Evolutionary conservation across 495 filamentous ascomycete genomes (phyloP), one percentile per base, ranked within the genome.

Genomic region (Podospora anserina): DNA sequence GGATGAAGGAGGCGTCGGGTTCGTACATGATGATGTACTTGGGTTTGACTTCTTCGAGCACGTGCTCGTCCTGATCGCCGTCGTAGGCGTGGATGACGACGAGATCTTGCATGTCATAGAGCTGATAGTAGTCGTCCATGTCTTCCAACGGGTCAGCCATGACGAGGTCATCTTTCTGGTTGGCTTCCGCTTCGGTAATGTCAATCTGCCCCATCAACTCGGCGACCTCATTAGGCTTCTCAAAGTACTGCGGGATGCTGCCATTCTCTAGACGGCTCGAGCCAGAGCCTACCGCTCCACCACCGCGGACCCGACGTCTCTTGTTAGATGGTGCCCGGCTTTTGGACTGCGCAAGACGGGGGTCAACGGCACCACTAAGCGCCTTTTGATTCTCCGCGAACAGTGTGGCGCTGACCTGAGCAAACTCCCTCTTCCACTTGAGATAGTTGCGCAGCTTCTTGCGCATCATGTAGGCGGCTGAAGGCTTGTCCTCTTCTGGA

Each of bases 1-100:
- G 88, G 71, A 97, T 96, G 77, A 99, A 99, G 4, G 93, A 88
- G n/a, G 93, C 86, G 72, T 97, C 94, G 19, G 96, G 93, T 75
- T 97, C 94, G 78, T 97, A 99, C 95, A 99, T 98, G 75, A 99
- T 91, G 59, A 99, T 92, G 78, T 97, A 98, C 54, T 91, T 88
- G 1, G 95, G 95, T 65, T 91, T 92, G 66, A 93, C 82, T 79
- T 99, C 95, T 76, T 98, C 96, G 2, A 99, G 85, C 23, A 98
- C 83, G 77, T 97, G 92, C 73, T 98, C 96, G 79, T 98, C 96
- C 84, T 93, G 91, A 75, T 99, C 95, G 11, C 93, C 95, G 2
- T 84, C 82, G 77, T 96, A 99, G 2, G 95, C 91, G 78, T 98
- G 95, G 56, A 97, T 83, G 61, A 97, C 87, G 23, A 97, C 85